Evolutionary conservation across 31 red algal genomes (phyloP), one percentile per base, ranked within the genome.

Genomic region (Porphyra umbilicalis): DNA sequence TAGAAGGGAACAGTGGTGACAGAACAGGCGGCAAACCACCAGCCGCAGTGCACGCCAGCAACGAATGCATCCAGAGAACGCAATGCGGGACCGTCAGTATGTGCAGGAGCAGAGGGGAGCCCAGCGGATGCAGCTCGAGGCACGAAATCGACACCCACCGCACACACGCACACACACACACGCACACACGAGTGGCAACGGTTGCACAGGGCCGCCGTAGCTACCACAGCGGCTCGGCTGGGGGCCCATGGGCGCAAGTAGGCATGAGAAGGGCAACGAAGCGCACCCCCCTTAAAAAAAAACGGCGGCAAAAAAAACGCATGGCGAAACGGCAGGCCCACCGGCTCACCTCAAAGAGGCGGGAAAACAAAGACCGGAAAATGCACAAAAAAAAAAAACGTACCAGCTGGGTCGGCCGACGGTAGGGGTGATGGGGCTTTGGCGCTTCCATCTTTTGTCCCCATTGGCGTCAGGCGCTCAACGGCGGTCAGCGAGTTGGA

Each of bases 261-360:
- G 1, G 30, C 57, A 71, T 29, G 30, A 13, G 4, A 71, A 71
- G 4, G 8, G 57, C 13, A 71, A 16, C 13, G 20, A 10, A 25
- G 30, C 3, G 16, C 57, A 71, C 0, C 3, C 25, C 6, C 25
- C 30, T 29, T n/a, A 18, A 18, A 18, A 71, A 5, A 71, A 71
- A 71, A 71, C 20, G 57, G 57, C 57, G 57, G 57, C 57, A 71
- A 71, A 71, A 71, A 71, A 71, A 71, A 71, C 57, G 57, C 57
- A 71, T n/a, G 57, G 30, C 57, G 57, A 25, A 71, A 71, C 57
- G 57, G 57, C 57, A 71, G 57, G 57, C 25, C 57, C n/a, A n/a
- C n/a, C 4, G 42, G 42, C 42, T 57, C 42, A 11, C 42, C 14
- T 16, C 14, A 9, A 16, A 11, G 20, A 57, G 38, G 14, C 42